These are phyloP conservation scores for Hyphopichia wangnamkhiaoensis DNA, from an alignment of 1,139 yeast genomes.

Conservation along the genomic window DNA sequence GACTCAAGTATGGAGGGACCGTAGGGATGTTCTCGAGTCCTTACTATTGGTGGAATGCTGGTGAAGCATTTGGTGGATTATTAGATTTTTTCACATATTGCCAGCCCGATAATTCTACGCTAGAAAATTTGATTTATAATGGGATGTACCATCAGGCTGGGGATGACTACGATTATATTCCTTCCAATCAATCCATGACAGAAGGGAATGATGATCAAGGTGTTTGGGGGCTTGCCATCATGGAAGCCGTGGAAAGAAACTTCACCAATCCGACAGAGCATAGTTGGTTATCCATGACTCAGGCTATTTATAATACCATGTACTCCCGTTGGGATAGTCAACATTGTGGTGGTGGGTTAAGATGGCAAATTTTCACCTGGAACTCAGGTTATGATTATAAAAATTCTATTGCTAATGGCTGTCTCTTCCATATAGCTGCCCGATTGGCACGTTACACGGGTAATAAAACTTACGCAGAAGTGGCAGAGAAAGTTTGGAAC, in stretches of 20 bases:
- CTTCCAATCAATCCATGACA: slow-evolving; percentile 58
- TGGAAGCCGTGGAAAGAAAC: slow-evolving; percentile 64
- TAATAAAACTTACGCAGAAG: slow-evolving; percentile 60
- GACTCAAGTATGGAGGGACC: slow-evolving; percentile 52
- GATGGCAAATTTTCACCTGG: slow-evolving; percentile 86
- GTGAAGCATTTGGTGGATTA: slow-evolving; percentile 66
- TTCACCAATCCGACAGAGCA: slow-evolving; percentile 53
- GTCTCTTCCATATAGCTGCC: slow-evolving; percentile 75
- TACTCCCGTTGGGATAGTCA: slow-evolving; percentile 69
- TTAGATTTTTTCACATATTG: slow-evolving; percentile 55
- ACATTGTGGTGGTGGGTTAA: slow-evolving; percentile 71
- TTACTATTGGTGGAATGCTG: slow-evolving; percentile 76
- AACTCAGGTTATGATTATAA: slow-evolving; percentile 78
- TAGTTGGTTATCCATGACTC: slow-evolving; percentile 69
- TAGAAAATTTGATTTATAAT: slow-evolving; percentile 37
- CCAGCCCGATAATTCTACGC: slow-evolving; percentile 41
- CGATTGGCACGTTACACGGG: slow-evolving; percentile 72
- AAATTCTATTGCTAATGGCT: slow-evolving; percentile 77
- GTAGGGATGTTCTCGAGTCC: slow-evolving; percentile 61
- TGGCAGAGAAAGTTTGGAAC: slow-evolving; percentile 68
- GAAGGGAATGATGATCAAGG: slow-evolving; percentile 78
- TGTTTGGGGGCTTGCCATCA: slow-evolving; percentile 64
- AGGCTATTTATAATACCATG: slow-evolving; percentile 78
- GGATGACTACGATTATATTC: slow-evolving; percentile 51
- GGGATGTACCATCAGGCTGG: slow-evolving; percentile 58